A percentile compares a stretch with the other conserved stretches of the same genome.
Evolutionary conservation across 1,139 yeast species (phyloP).

Genomic region (Kodamaea sp.): DNA sequence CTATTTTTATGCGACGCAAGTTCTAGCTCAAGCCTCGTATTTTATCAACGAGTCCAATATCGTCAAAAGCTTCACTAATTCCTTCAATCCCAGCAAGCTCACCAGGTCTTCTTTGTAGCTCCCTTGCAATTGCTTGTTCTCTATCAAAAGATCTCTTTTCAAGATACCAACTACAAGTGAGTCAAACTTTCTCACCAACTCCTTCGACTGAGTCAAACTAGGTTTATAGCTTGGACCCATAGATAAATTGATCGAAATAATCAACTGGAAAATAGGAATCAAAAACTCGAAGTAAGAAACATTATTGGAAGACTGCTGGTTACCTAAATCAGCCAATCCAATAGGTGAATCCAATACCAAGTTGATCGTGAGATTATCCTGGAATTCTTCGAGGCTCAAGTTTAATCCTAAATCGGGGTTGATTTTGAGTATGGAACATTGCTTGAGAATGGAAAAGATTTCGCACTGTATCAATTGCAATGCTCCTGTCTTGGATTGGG

Average conservation of each 20-base stretch:
- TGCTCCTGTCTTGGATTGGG: constrained; percentile 78
- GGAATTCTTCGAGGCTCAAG: constrained; percentile 27
- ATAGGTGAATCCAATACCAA: constrained; percentile 56
- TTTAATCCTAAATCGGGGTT: constrained; percentile 83
- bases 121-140: constrained; percentile 21
- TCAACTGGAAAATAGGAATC: constrained; percentile 76
- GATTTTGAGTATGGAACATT: constrained; percentile 57
- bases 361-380: constrained; percentile 32
- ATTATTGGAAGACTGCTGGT: constrained; percentile 19
- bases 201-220: constrained; percentile 56
- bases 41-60: constrained; percentile 56
- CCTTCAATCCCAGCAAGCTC: constrained; percentile 38
- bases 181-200: constrained; percentile 54
- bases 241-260: constrained; percentile 66
- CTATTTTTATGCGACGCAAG: neutral
- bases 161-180: constrained; percentile 65
- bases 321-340: constrained; percentile 26
- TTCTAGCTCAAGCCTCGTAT: constrained; percentile 5
- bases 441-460: constrained; percentile 59
- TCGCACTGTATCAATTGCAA: constrained; percentile 74
- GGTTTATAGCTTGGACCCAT: constrained; percentile 78
- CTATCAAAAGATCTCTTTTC: constrained; percentile 61
- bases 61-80: constrained; percentile 57
- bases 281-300: constrained; percentile 68
- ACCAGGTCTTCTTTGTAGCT: constrained; percentile 23